Evolutionary conservation across 2,329 filamentous ascomycete genomes (phyloP).

Genomic region (Verticillium tricorpus): DNA sequence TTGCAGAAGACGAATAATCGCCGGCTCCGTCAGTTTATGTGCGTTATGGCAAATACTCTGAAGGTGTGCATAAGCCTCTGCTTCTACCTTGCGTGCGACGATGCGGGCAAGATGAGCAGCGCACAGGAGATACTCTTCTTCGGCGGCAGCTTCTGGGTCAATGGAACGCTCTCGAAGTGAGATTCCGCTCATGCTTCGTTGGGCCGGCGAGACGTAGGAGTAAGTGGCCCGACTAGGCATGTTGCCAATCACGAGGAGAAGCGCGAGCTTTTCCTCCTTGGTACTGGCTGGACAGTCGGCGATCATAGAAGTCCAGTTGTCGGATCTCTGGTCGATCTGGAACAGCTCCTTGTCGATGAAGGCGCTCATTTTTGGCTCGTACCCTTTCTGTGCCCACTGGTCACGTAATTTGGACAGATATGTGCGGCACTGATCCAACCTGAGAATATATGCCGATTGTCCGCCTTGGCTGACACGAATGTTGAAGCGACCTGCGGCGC

Average conservation of each 20-base stretch:
- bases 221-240: conserved; percentile 40
- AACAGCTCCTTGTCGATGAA: conserved; percentile 38
- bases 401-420: conserved; percentile 31
- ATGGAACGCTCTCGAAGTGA: conserved; percentile 25
- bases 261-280: conserved; percentile 32
- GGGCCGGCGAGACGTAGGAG: conserved; percentile 25
- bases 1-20: conserved; percentile 13
- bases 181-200: not conserved
- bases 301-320: conserved; percentile 30
- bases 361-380: conserved; percentile 31
- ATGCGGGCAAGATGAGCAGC: conserved; percentile 39
- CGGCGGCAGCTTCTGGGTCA: conserved; percentile 26
- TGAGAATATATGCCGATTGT: conserved; percentile 34
- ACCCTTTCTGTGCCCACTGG: conserved; percentile 26
- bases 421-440: conserved; percentile 33
- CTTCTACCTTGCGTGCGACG: conserved; percentile 38
- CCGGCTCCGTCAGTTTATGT: conserved; percentile 18
- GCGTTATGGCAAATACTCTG: conserved; percentile 23
- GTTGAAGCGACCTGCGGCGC: conserved; percentile 34
- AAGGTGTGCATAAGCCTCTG: conserved; percentile 36
- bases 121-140: conserved; percentile 32
- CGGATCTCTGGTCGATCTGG: conserved; percentile 3
- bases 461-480: conserved; percentile 35
- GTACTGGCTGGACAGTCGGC: conserved; percentile 31
- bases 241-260: conserved; percentile 37